Evolutionary conservation across 139 green algal genomes (phyloP).

Genomic region (Picochlorum sp.): DNA sequence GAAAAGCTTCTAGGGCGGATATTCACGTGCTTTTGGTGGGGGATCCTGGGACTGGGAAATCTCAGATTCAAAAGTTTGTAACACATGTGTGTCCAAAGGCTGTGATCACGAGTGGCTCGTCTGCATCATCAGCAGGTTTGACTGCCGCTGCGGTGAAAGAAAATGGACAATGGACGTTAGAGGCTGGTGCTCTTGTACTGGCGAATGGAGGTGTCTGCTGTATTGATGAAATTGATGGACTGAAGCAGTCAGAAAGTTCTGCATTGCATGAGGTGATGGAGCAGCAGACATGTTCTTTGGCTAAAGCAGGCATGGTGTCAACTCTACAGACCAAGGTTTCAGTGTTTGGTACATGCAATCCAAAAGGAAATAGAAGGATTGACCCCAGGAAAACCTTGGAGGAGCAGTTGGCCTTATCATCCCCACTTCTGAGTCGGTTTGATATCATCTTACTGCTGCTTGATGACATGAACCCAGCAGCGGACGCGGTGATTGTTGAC

Average conservation of each 20-base stretch:
- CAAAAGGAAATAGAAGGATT: conserved; percentile 12
- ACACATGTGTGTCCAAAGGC: conserved; percentile 46
- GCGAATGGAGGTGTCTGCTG: conserved; percentile 83
- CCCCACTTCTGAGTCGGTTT: conserved; percentile 73
- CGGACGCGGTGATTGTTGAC: conserved; percentile 56
- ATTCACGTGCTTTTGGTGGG: conserved; percentile 85
- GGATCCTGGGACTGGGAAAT: conserved; percentile 79
- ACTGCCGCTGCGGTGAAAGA: conserved; percentile 77
- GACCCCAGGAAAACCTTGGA: conserved; percentile 23
- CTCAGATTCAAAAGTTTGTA: conserved; percentile 75
- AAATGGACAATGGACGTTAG: conserved; percentile 66
- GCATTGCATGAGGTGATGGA: conserved; percentile 92
- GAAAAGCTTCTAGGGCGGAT: conserved; percentile 45
- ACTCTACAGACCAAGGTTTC: conserved; percentile 66
- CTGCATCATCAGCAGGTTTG: conserved; percentile 67
- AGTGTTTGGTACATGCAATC: conserved; percentile 46
- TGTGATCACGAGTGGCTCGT: conserved; percentile 65
- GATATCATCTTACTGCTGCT: conserved; percentile 78
- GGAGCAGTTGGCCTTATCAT: conserved; percentile 27
- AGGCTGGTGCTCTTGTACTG: conserved; percentile 73
- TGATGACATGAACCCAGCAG: conserved; percentile 47
- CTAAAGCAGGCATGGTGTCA: conserved; percentile 87
- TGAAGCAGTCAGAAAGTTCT: conserved; percentile 60
- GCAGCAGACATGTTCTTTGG: conserved; percentile 85
- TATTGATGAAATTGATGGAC: conserved; percentile 84